Conservation (phyloP, 2,329 filamentous ascomycete genomes). For the Trichoderma sp. region DNA sequence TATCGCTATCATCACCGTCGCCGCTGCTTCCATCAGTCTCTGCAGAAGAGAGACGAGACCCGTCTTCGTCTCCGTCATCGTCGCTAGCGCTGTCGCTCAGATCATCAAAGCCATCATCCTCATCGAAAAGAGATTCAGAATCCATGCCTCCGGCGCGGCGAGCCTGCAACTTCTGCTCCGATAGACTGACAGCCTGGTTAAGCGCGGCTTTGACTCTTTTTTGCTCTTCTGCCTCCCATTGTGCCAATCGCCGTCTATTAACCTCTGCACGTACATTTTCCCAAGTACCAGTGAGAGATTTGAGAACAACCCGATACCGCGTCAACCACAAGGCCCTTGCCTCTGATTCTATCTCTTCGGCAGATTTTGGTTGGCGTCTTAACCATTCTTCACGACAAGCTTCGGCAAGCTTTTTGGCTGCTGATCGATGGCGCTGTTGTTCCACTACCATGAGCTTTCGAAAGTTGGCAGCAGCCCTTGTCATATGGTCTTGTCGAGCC, state of each 20-base stretch:
- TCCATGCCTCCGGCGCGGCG: slow-evolving; percentile 52
- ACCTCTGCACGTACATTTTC: slow-evolving; percentile 63
- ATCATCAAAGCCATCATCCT: slow-evolving; percentile 47
- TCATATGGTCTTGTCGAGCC: slow-evolving; percentile 82
- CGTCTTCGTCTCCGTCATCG: slow-evolving; percentile 37
- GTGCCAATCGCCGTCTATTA: slow-evolving; percentile 57
- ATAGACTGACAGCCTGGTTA: slow-evolving; percentile 70
- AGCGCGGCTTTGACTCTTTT: slow-evolving; percentile 64
- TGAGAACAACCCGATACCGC: slow-evolving; percentile 71
- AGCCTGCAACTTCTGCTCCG: slow-evolving; percentile 65
- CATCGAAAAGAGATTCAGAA: slow-evolving; percentile 49
- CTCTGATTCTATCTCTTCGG: slow-evolving; percentile 80
- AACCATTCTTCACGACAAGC: slow-evolving; percentile 76
- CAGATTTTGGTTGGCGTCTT: slow-evolving; percentile 68
- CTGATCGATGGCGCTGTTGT: slow-evolving; percentile 70
- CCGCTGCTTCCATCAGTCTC: slow-evolving; percentile 29
- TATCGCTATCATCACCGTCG: slow-evolving; percentile 41
- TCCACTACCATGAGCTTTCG: slow-evolving; percentile 77
- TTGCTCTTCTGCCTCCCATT: slow-evolving; percentile 66
- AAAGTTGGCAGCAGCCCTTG: slow-evolving; percentile 76
- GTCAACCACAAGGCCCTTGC: slow-evolving; percentile 64
- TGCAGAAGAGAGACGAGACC: slow-evolving; percentile 37
- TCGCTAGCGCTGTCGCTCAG: slow-evolving; percentile 47
- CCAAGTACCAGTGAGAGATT: slow-evolving; percentile 56
- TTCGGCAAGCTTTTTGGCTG: slow-evolving; percentile 76